phyloP scores from a whole-genome alignment of 495 filamentous ascomycete species.

The Chaetomium cochliodes region DNA sequence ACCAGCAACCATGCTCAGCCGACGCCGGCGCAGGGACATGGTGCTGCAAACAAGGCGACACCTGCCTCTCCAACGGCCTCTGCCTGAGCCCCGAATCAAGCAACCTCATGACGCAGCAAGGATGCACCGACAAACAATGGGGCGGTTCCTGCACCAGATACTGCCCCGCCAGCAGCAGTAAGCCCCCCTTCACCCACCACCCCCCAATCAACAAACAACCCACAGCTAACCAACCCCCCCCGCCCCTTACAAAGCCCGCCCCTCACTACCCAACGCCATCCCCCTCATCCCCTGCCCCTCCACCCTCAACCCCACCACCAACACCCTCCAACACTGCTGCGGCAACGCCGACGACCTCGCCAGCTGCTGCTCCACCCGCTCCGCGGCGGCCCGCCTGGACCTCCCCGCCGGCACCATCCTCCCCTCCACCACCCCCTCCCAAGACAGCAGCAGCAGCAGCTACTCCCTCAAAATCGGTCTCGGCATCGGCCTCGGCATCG shows the following conservation, averaged over 20 bases:
- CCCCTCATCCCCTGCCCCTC: constrained; percentile 24
- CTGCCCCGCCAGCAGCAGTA: constrained; percentile 16
- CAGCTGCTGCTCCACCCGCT: constrained; percentile 15
- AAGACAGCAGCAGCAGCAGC: neutral
- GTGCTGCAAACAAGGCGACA: constrained; percentile 28
- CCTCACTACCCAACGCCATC: constrained; percentile 1
- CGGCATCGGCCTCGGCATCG: constrained; percentile 26
- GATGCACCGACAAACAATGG: constrained; percentile 29
- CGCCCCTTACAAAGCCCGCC: neutral
- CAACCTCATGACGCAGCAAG: constrained; percentile 33
- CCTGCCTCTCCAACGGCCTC: constrained; percentile 30
- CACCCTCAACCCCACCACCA: constrained; percentile 14
- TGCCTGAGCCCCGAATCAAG: constrained; percentile 23
- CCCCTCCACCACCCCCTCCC: constrained; percentile 5
- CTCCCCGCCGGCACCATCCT: constrained; percentile 23
- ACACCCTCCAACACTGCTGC: constrained; percentile 27
- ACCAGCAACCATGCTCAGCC: constrained; percentile 21
- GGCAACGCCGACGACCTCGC: constrained; percentile 13
- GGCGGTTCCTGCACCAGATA: constrained; percentile 21
- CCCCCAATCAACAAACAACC: neutral
- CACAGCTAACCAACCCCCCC: neutral
- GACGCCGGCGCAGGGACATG: constrained; percentile 4
- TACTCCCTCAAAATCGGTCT: constrained; percentile 18
- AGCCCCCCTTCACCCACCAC: neutral
- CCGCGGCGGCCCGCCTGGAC: constrained; percentile 6